Evolutionary conservation across 352 stramenopile species (phyloP), one percentile per base, ranked within the genome.

Genomic region (Phytophthora sojae): DNA sequence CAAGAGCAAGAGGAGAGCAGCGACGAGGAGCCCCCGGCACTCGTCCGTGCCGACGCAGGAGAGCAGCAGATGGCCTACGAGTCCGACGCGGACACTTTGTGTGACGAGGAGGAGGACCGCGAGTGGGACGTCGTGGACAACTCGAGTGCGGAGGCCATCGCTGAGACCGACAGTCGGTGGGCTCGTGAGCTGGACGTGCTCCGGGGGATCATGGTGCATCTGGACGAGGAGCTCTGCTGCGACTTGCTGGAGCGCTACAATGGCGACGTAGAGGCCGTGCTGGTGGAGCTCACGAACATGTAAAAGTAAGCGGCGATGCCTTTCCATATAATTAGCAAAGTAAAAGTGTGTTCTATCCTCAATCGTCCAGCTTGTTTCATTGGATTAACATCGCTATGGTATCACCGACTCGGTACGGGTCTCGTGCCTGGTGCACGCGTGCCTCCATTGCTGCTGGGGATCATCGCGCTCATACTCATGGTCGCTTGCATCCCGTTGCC

Each of bases 11-110:
- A 74, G 42, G 70, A 68, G 19, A 67, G 21, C 21, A 62, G 65
- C 4, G 51, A 86, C 6, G 64, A 82, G 6, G 58, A 79, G 26
- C 50, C 26, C 19, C 58, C 67, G 39, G 63, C 64, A 4, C 64
- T 73, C 12, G 11, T 80, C 1, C 58, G 42, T 12, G 62, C 51
- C 19, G 56, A 60, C 14, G 50, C 61, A 42, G 15, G 4, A 1
- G 73, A 75, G 52, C 42, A 64, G 17, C 45, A 80, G 15, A 61
- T 45, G 30, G 61, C 47, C 1, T 84, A 86, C 39, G 82, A 82
- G 53, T 94, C 86, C 8, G 86, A 94, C 61, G 74, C 85, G 0
- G 86, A 94, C 37, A 94, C 80, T 3, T 73, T 81, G 35, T 91
- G 81, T 23, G 85, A 91, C 50, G 81, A 89, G 19, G 77, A 83